Base-by-base conservation (phyloP, 2,329 filamentous ascomycete genomes). In the Onygena corvina region DNA sequence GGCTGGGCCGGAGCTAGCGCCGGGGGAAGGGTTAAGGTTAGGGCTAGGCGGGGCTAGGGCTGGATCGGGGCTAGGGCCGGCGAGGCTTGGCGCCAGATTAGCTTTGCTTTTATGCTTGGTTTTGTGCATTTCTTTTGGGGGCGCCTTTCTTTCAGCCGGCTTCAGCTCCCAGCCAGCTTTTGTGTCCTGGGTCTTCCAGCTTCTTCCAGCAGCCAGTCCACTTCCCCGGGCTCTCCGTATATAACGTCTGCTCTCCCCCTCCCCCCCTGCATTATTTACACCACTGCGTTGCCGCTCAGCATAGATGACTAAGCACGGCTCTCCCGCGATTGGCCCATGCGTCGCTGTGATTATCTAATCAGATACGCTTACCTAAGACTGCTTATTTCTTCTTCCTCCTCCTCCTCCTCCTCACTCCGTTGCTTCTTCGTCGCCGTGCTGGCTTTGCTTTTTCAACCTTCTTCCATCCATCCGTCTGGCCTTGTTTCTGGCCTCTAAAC, bases 401-500 rank as follows among this genome's bases (percentile, higher is more conserved):
- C 21, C n/a, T n/a, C n/a, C n/a, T n/a, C 30, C 46, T 31, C 30
- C 8, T 33, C 14, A 4, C 30, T 33, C n/a, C n/a, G n/a, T n/a
- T 33, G 8, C n/a, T 36, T 20, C 34, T 27, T 30, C 16, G 25
- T 29, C 11, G 12, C 18, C n/a, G 12, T 35, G 11, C 35, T 36
- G 18, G 8, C 16, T 20, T 36, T 36, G 27, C 14, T 38, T 46
- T 29, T 30, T 49, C 42, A 14, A 40, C 45, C 8, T 49, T 49
- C 18, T 47, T 47, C 14, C 45, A 16, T 23, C 29, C 18, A 16
- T n/a, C n/a, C 18, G 23, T 14, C 42, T 46, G 16, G 16, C 9
- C 21, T 34, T 47, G 36, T 50, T 50, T 44, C 45, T 34, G 21
- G 21, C 23, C 29, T 33, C 44, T 33, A 50, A 29, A 20, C 11